Percentiles rank a stretch among this genome's conserved stretches.
Evolutionary conservation across 805 yeast species (phyloP).

Genomic region (Ascoidea rubescens): DNA sequence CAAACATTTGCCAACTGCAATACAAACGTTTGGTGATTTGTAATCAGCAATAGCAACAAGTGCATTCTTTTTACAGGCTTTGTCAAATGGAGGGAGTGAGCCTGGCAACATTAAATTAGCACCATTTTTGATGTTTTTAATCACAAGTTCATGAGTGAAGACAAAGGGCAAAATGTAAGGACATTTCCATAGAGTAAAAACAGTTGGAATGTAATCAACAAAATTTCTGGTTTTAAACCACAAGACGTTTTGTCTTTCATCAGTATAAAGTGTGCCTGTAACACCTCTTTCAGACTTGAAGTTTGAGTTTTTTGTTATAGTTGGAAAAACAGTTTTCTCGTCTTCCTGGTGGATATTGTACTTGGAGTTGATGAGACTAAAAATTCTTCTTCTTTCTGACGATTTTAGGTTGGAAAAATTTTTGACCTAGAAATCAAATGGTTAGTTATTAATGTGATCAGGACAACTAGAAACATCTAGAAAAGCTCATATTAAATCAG

Average conservation of each 20-base stretch:
- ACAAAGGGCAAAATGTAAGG: constrained; percentile 57
- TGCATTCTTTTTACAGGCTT: constrained; percentile 14
- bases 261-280: neutral
- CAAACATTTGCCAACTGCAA: constrained; percentile 58
- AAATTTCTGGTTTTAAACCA: neutral
- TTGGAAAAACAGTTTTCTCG: neutral
- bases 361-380: neutral
- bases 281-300: neutral
- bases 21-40: constrained; percentile 43
- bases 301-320: neutral
- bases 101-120: constrained; percentile 79
- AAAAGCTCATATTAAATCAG: no score
- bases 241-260: neutral
- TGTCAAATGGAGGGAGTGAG: constrained; percentile 29
- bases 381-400: constrained; percentile 58
- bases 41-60: constrained; percentile 62
- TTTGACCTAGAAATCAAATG: neutral
- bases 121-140: constrained; percentile 58
- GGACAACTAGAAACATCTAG: no score
- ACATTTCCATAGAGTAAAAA: constrained; percentile 57
- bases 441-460: no score
- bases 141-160: constrained; percentile 59
- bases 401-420: constrained; percentile 59
- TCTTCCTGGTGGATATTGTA: neutral
- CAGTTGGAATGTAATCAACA: constrained; percentile 39